Evolutionary conservation across 2,329 filamentous ascomycete species (phyloP).

Genomic region (Botrytis porri): DNA sequence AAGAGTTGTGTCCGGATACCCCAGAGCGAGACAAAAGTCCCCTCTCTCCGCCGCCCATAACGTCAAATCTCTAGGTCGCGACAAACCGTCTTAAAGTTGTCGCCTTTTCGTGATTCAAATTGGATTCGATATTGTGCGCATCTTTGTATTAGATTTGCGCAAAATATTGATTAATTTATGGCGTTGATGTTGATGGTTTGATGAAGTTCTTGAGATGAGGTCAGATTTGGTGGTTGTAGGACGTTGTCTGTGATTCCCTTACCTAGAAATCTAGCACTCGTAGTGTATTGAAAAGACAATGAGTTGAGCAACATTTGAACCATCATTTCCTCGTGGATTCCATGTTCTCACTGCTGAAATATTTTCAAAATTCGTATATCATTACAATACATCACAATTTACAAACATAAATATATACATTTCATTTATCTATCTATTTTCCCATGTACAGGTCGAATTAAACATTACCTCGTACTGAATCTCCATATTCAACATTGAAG

Average conservation of each 20-base stretch:
- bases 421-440: slow-evolving; percentile 11
- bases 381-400: slow-evolving; percentile 7
- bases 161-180: slow-evolving; percentile 19
- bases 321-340: not conserved
- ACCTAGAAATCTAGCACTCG: slow-evolving; percentile 18
- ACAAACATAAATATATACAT: slow-evolving; percentile 1
- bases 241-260: slow-evolving; percentile 21
- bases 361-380: not conserved
- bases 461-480: slow-evolving; percentile 14
- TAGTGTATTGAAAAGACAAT: slow-evolving; percentile 18
- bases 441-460: slow-evolving; percentile 1
- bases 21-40: slow-evolving; percentile 33
- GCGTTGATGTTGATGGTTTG: slow-evolving; percentile 20
- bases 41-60: slow-evolving; percentile 24
- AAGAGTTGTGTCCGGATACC: slow-evolving; percentile 26
- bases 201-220: slow-evolving; percentile 15
- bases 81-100: slow-evolving; percentile 30
- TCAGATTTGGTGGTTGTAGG: slow-evolving; percentile 19
- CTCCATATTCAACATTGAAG: slow-evolving; percentile 13
- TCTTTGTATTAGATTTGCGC: slow-evolving; percentile 17
- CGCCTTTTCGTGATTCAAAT: slow-evolving; percentile 31
- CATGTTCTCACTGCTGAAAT: not conserved
- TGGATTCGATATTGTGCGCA: slow-evolving; percentile 20
- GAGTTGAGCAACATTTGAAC: slow-evolving; percentile 1
- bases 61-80: slow-evolving; percentile 25